A percentile compares a stretch with the other conserved stretches of the same genome.
Evolutionary conservation across 495 filamentous ascomycete species (phyloP).

Genomic region (Neurospora sp.): DNA sequence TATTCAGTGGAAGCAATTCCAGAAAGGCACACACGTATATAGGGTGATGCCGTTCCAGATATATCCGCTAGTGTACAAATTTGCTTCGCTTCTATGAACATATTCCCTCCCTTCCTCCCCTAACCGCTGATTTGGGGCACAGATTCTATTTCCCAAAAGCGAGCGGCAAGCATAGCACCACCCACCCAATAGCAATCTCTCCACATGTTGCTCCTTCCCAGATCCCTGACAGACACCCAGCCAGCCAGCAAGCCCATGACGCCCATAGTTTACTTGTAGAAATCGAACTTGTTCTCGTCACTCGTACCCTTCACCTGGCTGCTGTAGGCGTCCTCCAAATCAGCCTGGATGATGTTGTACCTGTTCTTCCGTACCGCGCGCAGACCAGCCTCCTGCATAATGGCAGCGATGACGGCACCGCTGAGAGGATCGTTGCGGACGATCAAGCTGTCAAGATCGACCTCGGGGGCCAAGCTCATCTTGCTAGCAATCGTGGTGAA

Average conservation of each 20-base stretch:
- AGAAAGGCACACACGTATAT: neutral
- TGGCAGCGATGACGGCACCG: constrained; percentile 92
- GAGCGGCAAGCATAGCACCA: neutral
- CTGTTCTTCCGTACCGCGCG: constrained; percentile 94
- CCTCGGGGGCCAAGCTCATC: constrained; percentile 94
- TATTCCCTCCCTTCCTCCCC: neutral
- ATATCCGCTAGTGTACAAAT: neutral
- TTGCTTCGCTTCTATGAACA: neutral
- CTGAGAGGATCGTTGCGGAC: constrained; percentile 91
- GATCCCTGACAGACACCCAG: neutral
- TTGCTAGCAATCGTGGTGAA: constrained; percentile 92
- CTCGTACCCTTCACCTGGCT: constrained; percentile 85
- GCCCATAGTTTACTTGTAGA: constrained; percentile 42
- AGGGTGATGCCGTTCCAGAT: neutral
- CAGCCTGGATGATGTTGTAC: constrained; percentile 96
- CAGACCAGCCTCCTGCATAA: constrained; percentile 97
- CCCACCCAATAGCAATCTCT: neutral
- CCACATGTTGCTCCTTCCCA: neutral
- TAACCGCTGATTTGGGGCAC: neutral
- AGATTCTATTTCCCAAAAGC: neutral
- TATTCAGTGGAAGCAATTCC: neutral
- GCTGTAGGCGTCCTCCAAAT: constrained; percentile 91
- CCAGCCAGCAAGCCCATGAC: neutral
- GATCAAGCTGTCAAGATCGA: constrained; percentile 91
- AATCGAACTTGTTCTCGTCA: constrained; percentile 71